Evolutionary conservation across 192 early-diverging fungal species (phyloP).

Genomic region (Gigaspora rosea): DNA sequence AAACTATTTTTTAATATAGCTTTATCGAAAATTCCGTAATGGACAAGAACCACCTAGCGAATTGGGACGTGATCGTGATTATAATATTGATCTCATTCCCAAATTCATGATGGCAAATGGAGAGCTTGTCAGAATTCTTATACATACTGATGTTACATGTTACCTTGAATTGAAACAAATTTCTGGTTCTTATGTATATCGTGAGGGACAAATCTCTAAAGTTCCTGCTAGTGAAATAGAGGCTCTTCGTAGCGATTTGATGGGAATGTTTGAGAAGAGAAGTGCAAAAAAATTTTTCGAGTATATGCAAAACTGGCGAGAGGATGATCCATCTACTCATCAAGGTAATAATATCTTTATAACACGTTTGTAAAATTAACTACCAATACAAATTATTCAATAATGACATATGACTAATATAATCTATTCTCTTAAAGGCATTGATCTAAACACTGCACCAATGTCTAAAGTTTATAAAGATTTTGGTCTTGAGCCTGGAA

Average conservation of each 20-base stretch:
- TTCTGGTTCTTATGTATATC: conserved; percentile 88
- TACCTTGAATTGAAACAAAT: conserved; percentile 99
- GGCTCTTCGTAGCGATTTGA: conserved; percentile 78
- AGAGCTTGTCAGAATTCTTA: conserved; percentile 94
- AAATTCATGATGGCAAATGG: conserved; percentile 99
- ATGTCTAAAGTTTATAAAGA: conserved; percentile 87
- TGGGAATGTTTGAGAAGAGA: no score
- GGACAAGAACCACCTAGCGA: conserved; percentile 61
- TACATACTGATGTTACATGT: conserved; percentile 96
- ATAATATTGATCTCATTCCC: conserved; percentile 96
- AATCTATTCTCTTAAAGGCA: no score
- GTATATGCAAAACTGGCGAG: conserved; percentile 89
- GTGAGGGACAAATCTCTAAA: conserved; percentile 90
- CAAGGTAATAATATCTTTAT: conserved; percentile 56
- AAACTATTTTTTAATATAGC: no score
- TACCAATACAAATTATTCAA: no score
- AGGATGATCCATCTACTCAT: conserved; percentile 80
- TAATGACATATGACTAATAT: no score
- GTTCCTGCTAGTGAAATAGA: conserved; percentile 91
- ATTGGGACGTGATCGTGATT: no score
- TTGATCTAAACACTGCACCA: conserved; percentile 60
- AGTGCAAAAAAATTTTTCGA: conserved; percentile 94
- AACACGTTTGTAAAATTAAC: no score
- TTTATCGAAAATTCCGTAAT: conserved; percentile 71
- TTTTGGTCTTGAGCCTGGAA: conserved; percentile 90